Conservation (phyloP, 768 basidiomycete species). For the Leccinum fibrillosum region DNA sequence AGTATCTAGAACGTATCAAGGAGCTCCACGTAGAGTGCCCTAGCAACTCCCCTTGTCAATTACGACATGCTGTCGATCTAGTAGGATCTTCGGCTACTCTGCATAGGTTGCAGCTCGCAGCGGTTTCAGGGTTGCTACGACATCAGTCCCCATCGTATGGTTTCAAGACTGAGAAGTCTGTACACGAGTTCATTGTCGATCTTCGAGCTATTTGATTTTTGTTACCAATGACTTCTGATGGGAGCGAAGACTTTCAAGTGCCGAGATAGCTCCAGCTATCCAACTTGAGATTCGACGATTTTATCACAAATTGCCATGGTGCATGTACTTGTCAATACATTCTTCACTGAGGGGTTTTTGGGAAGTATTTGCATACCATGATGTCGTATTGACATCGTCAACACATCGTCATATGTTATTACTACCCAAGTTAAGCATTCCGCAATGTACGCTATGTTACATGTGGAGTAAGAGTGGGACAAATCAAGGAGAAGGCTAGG, state of each 20-base stretch:
- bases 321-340: background rate
- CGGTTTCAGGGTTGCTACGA: constrained; percentile 51
- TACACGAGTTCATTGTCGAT: constrained; percentile 46
- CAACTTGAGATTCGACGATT: background rate
- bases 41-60: constrained; percentile 6
- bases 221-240: constrained; percentile 51
- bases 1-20: constrained; percentile 59
- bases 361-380: background rate
- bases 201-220: constrained; percentile 36
- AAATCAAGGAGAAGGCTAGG: constrained; percentile 10
- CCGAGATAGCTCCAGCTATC: background rate
- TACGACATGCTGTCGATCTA: constrained; percentile 13
- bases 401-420: constrained; percentile 10
- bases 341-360: background rate
- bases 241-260: constrained; percentile 54
- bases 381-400: constrained; percentile 9
- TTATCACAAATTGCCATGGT: background rate
- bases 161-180: constrained; percentile 44
- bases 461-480: constrained; percentile 19
- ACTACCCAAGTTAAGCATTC: constrained; percentile 30
- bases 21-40: constrained; percentile 51
- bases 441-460: constrained; percentile 30
- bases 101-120: constrained; percentile 51
- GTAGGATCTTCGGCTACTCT: constrained; percentile 53
- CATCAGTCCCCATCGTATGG: constrained; percentile 53